Evolutionary conservation across 2,329 filamentous ascomycete genomes (phyloP), one percentile per base, ranked within the genome.

Genomic region (Hortaea sp.): DNA sequence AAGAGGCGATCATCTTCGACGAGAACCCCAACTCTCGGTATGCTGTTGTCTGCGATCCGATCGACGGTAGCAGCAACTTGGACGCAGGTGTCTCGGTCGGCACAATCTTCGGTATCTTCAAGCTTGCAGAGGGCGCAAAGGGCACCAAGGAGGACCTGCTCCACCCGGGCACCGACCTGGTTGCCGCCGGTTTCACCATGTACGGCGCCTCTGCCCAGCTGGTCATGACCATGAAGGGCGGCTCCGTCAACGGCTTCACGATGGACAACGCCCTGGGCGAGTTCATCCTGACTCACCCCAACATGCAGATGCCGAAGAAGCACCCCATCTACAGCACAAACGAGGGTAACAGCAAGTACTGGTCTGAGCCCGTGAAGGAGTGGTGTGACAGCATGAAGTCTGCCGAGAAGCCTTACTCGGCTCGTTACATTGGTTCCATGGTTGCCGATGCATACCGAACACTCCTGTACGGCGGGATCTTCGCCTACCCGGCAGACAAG

Each of bases 111-210:
- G 89, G 81, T 55, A 80, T 98, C 59, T 92, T 92, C 77, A 88
- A 89, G 73, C 80, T 97, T 20, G 78, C 82, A 49, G 87, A 94
- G 10, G 82, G 77, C 53, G 81, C 84, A 10, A 75, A 71, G 49
- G 85, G 85, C 54, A 83, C 77, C 49, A 83, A 85, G 58, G 88
- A 94, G 62, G 89, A 97, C 66, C 78, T 98, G 50, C 78, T 97
- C 49, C 82, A 82, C 68, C 85, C 92, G 1, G 92, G 92, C 47
- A 90, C 85, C 1, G 89, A 95, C 69, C 79, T 97, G 55, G 79
- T 97, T 13, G 90, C 92, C 32, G 83, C 87, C 20, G 92, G 92
- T n/a, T 98, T 98, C 77, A 98, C 92, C 69, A 98, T 98, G 92
- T 98, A 98, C 71, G 92, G 92, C 63, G 92, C 92, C 57, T 95